A percentile compares a stretch with the other conserved stretches of the same genome.
phyloP scores from a whole-genome alignment of 768 basidiomycete species.

The Kwoniella sp. region DNA sequence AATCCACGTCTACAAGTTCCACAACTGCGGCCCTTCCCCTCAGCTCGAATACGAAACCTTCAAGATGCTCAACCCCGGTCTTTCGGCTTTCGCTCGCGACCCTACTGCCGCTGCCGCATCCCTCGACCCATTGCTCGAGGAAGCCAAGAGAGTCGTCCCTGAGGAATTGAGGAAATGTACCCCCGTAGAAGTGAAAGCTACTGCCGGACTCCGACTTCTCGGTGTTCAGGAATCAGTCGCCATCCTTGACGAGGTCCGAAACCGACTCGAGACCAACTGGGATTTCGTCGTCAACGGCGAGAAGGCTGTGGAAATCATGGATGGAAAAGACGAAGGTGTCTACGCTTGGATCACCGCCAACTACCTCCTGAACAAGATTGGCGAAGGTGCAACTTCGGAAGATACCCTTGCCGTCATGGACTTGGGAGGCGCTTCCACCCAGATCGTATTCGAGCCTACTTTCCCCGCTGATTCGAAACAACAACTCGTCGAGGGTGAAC shows the following conservation, averaged over 20 bases:
- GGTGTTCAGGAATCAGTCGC: conserved; percentile 65
- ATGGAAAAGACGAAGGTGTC: conserved; percentile 84
- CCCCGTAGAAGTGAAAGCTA: conserved; percentile 89
- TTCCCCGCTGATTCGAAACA: conserved; percentile 60
- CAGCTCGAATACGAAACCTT: conserved; percentile 92
- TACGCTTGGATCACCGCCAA: conserved; percentile 99
- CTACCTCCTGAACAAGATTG: conserved; percentile 78
- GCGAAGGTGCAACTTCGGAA: conserved; percentile 60
- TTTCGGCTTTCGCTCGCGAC: conserved; percentile 65
- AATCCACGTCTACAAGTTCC: conserved; percentile 98
- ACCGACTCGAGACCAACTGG: conserved; percentile 63
- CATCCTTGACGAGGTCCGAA: conserved; percentile 74
- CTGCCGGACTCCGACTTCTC: conserved; percentile 78
- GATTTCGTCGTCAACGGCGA: conserved; percentile 67
- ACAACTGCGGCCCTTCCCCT: conserved; percentile 77
- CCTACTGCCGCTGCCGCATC: conserved; percentile 74
- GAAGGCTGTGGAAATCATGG: conserved; percentile 81
- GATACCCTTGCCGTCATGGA: conserved; percentile 87
- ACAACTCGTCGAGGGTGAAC: conserved; percentile 74
- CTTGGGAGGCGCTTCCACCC: conserved; percentile 93
- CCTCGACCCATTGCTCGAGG: conserved; percentile 75
- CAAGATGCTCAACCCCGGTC: conserved; percentile 74
- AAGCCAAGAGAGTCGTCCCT: conserved; percentile 79
- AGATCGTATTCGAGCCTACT: conserved; percentile 91
- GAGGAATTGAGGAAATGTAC: conserved; percentile 68